Base-by-base conservation (phyloP, 1,284 basidiomycete species). In the Boletellus dicymbophilus region DNA sequence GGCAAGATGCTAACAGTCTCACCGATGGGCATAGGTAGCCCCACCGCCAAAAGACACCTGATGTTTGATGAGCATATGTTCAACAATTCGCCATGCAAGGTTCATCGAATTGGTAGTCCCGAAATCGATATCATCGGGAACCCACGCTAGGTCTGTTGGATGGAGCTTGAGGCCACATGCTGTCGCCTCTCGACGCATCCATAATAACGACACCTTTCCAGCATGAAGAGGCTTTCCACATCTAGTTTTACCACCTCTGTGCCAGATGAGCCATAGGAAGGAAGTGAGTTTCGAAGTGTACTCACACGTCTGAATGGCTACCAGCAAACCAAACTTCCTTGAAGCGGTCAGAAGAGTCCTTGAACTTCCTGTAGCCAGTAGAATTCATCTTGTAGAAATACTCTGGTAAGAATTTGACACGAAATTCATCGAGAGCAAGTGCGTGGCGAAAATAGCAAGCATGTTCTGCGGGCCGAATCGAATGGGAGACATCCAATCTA, bases 371-470 rank as follows among this genome's bases (percentile, higher is more conserved):
- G 26, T n/a, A 11, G 2, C 16, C 30, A 25, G 30, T 23, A 13
- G 44, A 26, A 18, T 47, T 60, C 39, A 41, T 43, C 28, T 51
- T 45, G 12, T 51, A 40, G 38, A 58, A 50, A n/a, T 64, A 67
- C 46, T 74, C 72, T 1, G 72, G 69, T 49, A 68, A 58, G 51
- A 73, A 73, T 42, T 71, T 70, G 16, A 69, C 52, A 54, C 68
- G 61, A 21, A 53, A 55, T 44, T 72, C 71, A 42, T 72, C 71
- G 3, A 71, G 61, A 13, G 68, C 66, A 6, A 72, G 63, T 1
- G 70, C 71, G 41, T 73, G 72, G 16, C 72, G 65, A 49, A 72
- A 66, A 38, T 58, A 57, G 33, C 66, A 67, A 13, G 67, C 58
- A 41, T 68, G 57, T 10, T 57, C 15, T 7, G 49, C 44, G 10